Evolutionary conservation across 176 grass and related monocot genomes (phyloP), one percentile per base, ranked within the genome.

Genomic region (Zoysia pacifica): DNA sequence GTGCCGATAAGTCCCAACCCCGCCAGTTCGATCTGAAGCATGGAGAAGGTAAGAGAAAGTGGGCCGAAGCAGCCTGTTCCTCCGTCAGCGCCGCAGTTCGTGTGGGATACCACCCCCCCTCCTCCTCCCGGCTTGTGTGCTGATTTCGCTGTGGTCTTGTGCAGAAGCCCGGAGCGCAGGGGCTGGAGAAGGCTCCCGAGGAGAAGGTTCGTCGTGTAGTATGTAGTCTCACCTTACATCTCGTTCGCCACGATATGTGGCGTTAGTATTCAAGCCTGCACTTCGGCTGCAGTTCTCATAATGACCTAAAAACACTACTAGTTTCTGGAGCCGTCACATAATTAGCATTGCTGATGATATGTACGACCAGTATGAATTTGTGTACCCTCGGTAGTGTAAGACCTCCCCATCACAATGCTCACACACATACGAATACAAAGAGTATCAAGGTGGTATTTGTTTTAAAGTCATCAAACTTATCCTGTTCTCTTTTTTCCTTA

Each of bases 141-240:
- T 78, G 16, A 78, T 42, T 78, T 4, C 36, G 15, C 18, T 78
- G 16, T 67, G 48, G 2, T 67, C 65, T 78, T 53, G 76, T 53
- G 62, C 62, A 67, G 62, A 47, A 78, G 38, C 62, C 76, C 6
- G 62, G 15, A 11, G 62, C 47, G 48, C 62, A 43, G 48, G 76
- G 76, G 62, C 15, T 48, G 62, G 76, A 53, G 48, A 78, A 78
- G 47, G 62, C 50, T 12, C 15, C 47, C 6, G 62, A 78, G 62
- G 76, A 78, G 62, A 78, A 78, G 76, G 76, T 78, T 52, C 16
- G 62, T 42, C 37, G 48, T 53, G 15, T 42, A 14, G 9, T 53
- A 3, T 40, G 16, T 53, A 43, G 2, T 15, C 37, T 28, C 48
- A 13, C 46, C 14, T 51, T 19, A 39, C 48, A 14, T 64, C 8